Percentiles rank a stretch among this genome's conserved stretches.
These are phyloP conservation scores for Colletotrichum kahawae DNA, from an alignment of 2,329 filamentous ascomycete genomes.

Conservation along the genomic window DNA sequence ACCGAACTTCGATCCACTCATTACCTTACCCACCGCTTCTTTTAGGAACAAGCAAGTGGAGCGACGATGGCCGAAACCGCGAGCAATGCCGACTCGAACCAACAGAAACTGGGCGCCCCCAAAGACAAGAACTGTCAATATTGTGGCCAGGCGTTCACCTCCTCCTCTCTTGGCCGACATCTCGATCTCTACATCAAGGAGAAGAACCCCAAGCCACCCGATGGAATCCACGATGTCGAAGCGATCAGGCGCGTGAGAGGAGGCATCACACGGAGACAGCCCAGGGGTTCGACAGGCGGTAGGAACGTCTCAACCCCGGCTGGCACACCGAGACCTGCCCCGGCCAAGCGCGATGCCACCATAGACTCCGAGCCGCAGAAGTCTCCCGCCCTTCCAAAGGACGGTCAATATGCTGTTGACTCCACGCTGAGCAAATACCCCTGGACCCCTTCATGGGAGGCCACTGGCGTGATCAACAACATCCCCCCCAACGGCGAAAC, in stretches of 20 bases:
- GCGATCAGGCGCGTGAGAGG: slow-evolving; percentile 85
- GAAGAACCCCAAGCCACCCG: slow-evolving; percentile 86
- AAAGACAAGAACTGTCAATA: slow-evolving; percentile 92
- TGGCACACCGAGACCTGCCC: slow-evolving; percentile 50
- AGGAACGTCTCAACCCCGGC: slow-evolving; percentile 67
- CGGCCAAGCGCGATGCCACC: slow-evolving; percentile 32
- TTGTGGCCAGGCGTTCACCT: slow-evolving; percentile 89
- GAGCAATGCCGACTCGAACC: slow-evolving; percentile 40
- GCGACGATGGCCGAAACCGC: slow-evolving; percentile 31
- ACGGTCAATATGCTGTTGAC: slow-evolving; percentile 47
- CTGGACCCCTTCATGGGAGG: slow-evolving; percentile 72
- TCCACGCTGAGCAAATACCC: slow-evolving; percentile 59
- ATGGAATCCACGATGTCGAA: slow-evolving; percentile 89
- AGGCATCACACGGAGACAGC: slow-evolving; percentile 84
- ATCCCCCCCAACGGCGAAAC: slow-evolving; percentile 50
- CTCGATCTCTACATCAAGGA: slow-evolving; percentile 93
- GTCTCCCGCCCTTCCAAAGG: slow-evolving; percentile 45
- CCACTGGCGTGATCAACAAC: slow-evolving; percentile 79
- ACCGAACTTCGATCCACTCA: background rate
- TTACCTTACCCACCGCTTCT: background rate
- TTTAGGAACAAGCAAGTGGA: background rate
- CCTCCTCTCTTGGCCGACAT: slow-evolving; percentile 90
- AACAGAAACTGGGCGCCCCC: slow-evolving; percentile 46
- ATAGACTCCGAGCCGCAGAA: slow-evolving; percentile 38
- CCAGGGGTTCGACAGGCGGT: slow-evolving; percentile 66